A percentile compares a stretch with the other conserved stretches of the same genome.
phyloP scores from a whole-genome alignment of 2,329 filamentous ascomycete genomes.

The Tolypocladium guangdongense region DNA sequence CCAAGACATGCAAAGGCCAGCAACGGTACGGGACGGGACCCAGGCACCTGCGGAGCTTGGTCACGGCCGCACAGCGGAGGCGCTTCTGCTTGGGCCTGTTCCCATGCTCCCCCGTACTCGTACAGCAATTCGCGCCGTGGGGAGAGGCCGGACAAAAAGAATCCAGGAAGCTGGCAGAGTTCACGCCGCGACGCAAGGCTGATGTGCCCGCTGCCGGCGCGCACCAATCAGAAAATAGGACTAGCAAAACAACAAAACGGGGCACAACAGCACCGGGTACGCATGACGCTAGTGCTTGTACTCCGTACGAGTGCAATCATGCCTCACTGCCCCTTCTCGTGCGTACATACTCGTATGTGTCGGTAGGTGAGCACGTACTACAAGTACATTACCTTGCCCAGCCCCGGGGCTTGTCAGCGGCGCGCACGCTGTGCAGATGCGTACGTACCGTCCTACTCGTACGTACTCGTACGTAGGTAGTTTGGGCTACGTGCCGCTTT shows the following conservation, averaged over 20 bases:
- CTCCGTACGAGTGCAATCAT: too few species aligned
- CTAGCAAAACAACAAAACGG: not conserved
- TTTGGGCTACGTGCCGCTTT: too few species aligned
- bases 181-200: slow-evolving; percentile 1
- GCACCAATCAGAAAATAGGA: slow-evolving; percentile 1
- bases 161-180: not conserved
- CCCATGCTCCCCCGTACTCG: not conserved
- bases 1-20: not conserved
- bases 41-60: too few species aligned
- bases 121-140: too few species aligned
- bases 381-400: too few species aligned
- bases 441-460: too few species aligned
- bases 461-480: not conserved
- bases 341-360: too few species aligned
- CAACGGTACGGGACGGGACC: not conserved
- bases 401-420: too few species aligned
- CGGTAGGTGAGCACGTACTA: not conserved
- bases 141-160: not conserved
- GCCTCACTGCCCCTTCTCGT: not conserved
- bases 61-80: not conserved
- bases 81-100: not conserved
- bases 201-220: not conserved
- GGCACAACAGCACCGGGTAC: not conserved
- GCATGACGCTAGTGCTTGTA: not conserved
- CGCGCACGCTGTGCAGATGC: not conserved